These are phyloP conservation scores for Fagopyrum homotropicum DNA, from an alignment of 148 eudicot genomes.

Conservation along the genomic window DNA sequence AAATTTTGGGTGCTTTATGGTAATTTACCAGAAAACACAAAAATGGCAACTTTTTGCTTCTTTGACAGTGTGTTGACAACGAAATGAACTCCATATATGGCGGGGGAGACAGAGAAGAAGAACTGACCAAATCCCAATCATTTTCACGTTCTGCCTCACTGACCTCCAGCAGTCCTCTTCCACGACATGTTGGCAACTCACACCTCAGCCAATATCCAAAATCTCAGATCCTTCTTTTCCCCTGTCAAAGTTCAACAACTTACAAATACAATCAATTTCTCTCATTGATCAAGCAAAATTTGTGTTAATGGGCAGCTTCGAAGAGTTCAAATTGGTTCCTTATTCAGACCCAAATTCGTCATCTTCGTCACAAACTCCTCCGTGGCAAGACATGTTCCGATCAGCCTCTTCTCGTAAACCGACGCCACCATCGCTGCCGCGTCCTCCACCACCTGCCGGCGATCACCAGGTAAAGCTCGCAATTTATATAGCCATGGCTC, in stretches of 20 bases:
- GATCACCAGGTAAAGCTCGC: conserved; percentile 77
- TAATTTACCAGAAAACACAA: neutral
- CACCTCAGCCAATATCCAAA: neutral
- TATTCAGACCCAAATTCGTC: conserved; percentile 45
- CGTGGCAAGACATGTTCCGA: conserved; percentile 79
- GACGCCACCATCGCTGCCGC: conserved; percentile 26
- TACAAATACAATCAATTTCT: neutral
- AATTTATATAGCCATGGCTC: conserved; percentile 87
- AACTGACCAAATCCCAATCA: neutral
- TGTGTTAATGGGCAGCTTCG: no score
- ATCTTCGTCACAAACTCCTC: conserved; percentile 27
- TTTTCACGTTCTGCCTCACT: conserved; percentile 6
- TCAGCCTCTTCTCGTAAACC: conserved; percentile 55
- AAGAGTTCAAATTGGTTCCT: conserved; percentile 27
- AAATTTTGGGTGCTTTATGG: neutral
- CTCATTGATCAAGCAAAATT: no score
- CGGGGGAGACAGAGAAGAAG: neutral
- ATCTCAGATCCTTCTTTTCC: neutral
- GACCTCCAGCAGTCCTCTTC: neutral
- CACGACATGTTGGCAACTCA: conserved; percentile 10
- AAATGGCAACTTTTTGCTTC: neutral
- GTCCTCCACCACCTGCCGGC: conserved; percentile 18
- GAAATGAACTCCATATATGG: neutral
- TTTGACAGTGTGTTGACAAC: neutral
- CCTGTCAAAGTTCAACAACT: neutral